Evolutionary conservation across 73 alveolate genomes (phyloP).

Genomic region (Stentor coeruleus): DNA sequence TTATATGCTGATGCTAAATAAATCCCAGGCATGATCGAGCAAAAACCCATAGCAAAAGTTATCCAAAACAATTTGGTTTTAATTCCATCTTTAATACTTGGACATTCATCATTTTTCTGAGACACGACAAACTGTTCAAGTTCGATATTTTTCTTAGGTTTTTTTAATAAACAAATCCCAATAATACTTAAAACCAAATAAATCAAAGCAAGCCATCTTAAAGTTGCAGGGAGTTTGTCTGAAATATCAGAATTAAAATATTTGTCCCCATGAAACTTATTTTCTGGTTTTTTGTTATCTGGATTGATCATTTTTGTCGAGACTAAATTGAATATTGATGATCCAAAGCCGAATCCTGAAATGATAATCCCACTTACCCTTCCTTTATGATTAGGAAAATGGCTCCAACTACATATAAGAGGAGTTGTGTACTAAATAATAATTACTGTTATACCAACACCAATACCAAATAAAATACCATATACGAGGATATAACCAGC

Average conservation of each 20-base stretch:
- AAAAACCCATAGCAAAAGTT: constrained; percentile 24
- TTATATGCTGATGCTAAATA: constrained; percentile 45
- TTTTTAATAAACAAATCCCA: constrained; percentile 20
- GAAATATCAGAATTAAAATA: constrained; percentile 32
- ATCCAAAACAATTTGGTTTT: constrained; percentile 35
- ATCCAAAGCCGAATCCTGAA: constrained; percentile 54
- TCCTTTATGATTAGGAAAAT: constrained; percentile 40
- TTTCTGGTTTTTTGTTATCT: constrained; percentile 34
- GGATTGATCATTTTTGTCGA: constrained; percentile 54
- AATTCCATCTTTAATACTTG: neutral
- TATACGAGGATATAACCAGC: neutral
- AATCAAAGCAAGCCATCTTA: constrained; percentile 26
- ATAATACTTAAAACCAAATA: constrained; percentile 29
- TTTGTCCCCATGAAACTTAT: constrained; percentile 32
- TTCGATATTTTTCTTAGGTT: too few relatives aligned
- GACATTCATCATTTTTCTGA: neutral
- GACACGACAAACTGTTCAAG: too few relatives aligned
- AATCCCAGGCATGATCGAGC: constrained; percentile 27
- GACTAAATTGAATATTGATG: constrained; percentile 47
- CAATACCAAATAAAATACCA: neutral
- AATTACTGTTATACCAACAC: neutral
- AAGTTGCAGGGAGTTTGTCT: constrained; percentile 43
- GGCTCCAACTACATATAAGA: constrained; percentile 41
- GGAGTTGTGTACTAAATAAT: constrained; percentile 7
- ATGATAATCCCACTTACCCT: constrained; percentile 41